phyloP scores from a whole-genome alignment of 345 rosid genomes.

The Arabis alpina region DNA sequence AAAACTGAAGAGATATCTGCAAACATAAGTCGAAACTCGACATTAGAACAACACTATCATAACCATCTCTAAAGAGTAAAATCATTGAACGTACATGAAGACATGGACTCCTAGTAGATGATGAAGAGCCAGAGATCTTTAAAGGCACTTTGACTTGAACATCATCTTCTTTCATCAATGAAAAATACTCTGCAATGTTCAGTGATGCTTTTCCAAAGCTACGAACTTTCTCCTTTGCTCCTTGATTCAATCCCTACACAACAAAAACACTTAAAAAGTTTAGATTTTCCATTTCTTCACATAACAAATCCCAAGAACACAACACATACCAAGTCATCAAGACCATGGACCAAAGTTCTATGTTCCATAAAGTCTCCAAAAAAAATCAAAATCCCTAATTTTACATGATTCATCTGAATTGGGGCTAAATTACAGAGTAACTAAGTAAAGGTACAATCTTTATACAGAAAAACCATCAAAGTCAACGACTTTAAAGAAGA shows the following conservation, averaged over 20 bases:
- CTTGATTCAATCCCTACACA: conserved; percentile 51
- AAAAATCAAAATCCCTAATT: conserved; percentile 3
- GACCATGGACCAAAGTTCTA: neutral
- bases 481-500: neutral
- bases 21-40: conserved; percentile 4
- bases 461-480: neutral
- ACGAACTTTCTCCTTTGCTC: conserved; percentile 59
- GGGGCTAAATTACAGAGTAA: too few relatives aligned
- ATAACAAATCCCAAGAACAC: neutral
- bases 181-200: conserved; percentile 68
- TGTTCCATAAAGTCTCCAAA: neutral
- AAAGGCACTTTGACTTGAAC: conserved; percentile 67
- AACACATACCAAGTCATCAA: too few relatives aligned
- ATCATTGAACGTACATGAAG: conserved; percentile 40
- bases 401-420: conserved; percentile 9
- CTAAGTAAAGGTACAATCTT: too few relatives aligned
- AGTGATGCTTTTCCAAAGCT: conserved; percentile 60
- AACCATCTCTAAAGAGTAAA: neutral
- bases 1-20: conserved; percentile 56
- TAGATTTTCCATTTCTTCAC: too few relatives aligned
- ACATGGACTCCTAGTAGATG: conserved; percentile 31
- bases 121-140: conserved; percentile 38
- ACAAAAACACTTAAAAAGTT: neutral
- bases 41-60: conserved; percentile 31
- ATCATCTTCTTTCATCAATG: conserved; percentile 61